Evolutionary conservation across 2,329 filamentous ascomycete genomes (phyloP).

Genomic region (Aspergillus melleus): DNA sequence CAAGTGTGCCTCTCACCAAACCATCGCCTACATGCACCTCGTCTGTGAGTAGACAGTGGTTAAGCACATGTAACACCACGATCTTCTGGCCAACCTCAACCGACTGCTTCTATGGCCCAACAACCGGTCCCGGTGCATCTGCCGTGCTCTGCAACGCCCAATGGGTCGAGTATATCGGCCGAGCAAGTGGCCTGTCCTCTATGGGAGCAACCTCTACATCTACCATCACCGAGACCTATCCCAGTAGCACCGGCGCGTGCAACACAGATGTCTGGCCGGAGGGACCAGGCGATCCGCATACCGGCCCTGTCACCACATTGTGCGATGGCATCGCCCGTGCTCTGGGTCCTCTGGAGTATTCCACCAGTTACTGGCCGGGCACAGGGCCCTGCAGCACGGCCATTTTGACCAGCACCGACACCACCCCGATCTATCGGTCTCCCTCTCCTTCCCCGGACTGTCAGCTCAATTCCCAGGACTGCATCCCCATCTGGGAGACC

Average conservation of each 20-base stretch:
- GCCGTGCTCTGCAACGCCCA: constrained; percentile 22
- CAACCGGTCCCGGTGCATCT: constrained; percentile 18
- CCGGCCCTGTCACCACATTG: constrained; percentile 21
- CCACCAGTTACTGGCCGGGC: constrained; percentile 20
- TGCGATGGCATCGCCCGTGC: constrained; percentile 23
- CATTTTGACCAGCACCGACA: not conserved
- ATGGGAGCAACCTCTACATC: constrained; percentile 16
- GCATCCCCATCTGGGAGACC: constrained; percentile 24
- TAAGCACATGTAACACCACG: constrained; percentile 18
- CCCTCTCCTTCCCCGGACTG: constrained; percentile 11
- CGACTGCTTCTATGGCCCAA: constrained; percentile 25
- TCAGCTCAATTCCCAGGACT: constrained; percentile 17
- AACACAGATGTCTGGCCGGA: constrained; percentile 11
- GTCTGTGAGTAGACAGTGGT: constrained; percentile 31
- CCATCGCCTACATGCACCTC: not conserved
- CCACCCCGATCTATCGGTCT: constrained; percentile 12
- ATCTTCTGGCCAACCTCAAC: constrained; percentile 27
- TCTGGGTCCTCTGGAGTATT: constrained; percentile 16
- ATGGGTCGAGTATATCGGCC: constrained; percentile 20
- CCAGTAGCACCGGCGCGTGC: constrained; percentile 21
- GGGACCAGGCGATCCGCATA: constrained; percentile 16
- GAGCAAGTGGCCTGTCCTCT: constrained; percentile 11
- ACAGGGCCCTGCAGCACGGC: constrained; percentile 17
- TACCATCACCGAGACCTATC: constrained; percentile 13
- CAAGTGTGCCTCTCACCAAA: no score